Base-by-base conservation (phyloP, 129 eudicot species). In the Ambrosia trifida region DNA sequence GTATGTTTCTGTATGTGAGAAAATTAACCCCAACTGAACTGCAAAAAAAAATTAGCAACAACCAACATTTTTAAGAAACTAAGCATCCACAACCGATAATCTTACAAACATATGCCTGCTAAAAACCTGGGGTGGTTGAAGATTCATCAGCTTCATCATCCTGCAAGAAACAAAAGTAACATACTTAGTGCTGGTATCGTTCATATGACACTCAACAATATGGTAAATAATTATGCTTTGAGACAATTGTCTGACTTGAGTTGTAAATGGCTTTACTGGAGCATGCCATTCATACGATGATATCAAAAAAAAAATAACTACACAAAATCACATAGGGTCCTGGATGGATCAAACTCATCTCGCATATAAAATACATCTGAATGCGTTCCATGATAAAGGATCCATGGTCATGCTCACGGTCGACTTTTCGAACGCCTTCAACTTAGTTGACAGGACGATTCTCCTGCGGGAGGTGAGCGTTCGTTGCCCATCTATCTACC, bases 1-100 rank as follows among this genome's bases (percentile, higher is more conserved):
- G 84, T 94, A 94, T 45, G 79, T 94, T 79, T 94, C 98, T 33
- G 96, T 89, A 80, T 94, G 98, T 0, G 96, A 78, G 86, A 94
- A 94, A 72, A 94, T 89, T 70, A 94, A 85, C 46, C 82, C 98
- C 88, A 94, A 66, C 78, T 77, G 87, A 86, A 89, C 98, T 92
- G 98, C 85, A 84, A 63, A 24, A 73, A 75, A 64, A 66, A 63
- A 33, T 65, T 65, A 64, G 82, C 68, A 63, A 75, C 32, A 67
- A 69, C 33, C 16, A 14, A 35, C 12, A 61, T 52, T 41, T 24
- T 57, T 13, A 57, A 9, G 33, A 16, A 61, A 64, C 11, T 17
- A 46, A 69, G 41, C 32, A 59, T 68, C 61, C 70, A 78, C 54
- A 56, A 78, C 65, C 12, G 17, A 17, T 52, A 31, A 78, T 8